Evolutionary conservation across 352 stramenopile species (phyloP).

Genomic region (Phytophthora fragariae): DNA sequence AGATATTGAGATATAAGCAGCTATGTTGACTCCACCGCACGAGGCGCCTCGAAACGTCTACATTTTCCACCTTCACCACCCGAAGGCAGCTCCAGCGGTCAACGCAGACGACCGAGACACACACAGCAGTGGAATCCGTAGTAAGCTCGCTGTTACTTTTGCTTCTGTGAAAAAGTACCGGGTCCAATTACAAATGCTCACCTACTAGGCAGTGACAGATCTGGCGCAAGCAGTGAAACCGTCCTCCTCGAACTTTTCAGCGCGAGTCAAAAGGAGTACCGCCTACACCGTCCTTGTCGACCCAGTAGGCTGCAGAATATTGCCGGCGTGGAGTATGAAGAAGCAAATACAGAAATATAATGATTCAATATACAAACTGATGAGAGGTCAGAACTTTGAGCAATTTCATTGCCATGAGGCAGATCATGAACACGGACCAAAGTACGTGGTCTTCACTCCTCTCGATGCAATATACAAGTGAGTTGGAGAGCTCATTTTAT

Average conservation of each 20-base stretch:
- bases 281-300: slow-evolving; percentile 39
- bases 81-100: slow-evolving; percentile 30
- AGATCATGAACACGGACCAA: slow-evolving; percentile 94
- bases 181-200: slow-evolving; percentile 84
- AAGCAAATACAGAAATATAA: slow-evolving; percentile 53
- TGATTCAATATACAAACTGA: slow-evolving; percentile 24
- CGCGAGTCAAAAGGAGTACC: slow-evolving; percentile 45
- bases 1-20: slow-evolving; percentile 63
- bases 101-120: slow-evolving; percentile 1
- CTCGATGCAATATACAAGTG: slow-evolving; percentile 30
- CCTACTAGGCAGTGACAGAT: slow-evolving; percentile 30
- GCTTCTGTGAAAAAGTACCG: slow-evolving; percentile 92
- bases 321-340: slow-evolving; percentile 91
- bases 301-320: slow-evolving; percentile 65
- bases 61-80: slow-evolving; percentile 13
- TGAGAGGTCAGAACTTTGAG: slow-evolving; percentile 87
- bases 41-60: slow-evolving; percentile 17
- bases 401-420: slow-evolving; percentile 92
- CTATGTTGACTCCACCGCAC: slow-evolving; percentile 84
- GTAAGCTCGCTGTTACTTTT: slow-evolving; percentile 86
- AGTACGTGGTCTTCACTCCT: slow-evolving; percentile 90
- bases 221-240: slow-evolving; percentile 16
- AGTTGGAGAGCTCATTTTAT: slow-evolving; percentile 90
- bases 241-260: slow-evolving; percentile 83
- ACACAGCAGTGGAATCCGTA: slow-evolving; percentile 80